phyloP scores from a whole-genome alignment of 306 rosid genomes.

The Benincasa hispida region DNA sequence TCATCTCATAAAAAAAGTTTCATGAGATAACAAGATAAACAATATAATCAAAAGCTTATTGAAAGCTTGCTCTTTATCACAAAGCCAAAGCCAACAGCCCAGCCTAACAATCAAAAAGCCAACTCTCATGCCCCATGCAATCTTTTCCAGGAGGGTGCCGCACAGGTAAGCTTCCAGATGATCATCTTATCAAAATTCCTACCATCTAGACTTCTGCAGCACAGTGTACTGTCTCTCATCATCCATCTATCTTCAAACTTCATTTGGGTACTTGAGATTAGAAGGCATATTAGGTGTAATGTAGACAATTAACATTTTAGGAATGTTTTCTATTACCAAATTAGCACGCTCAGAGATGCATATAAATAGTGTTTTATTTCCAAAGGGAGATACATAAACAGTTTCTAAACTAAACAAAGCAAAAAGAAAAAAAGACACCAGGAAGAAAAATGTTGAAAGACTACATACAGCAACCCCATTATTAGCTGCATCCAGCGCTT shows the following conservation, averaged over 20 bases:
- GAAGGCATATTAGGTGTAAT: neutral
- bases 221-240: neutral
- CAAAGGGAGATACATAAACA: neutral
- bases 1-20: no score
- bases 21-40: neutral
- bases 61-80: neutral
- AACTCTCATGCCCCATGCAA: neutral
- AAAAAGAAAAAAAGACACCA: neutral
- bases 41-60: neutral
- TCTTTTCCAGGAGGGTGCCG: neutral
- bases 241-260: neutral
- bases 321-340: neutral
- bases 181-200: neutral
- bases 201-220: neutral
- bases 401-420: neutral
- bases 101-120: neutral
- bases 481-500: slow-evolving; percentile 52
- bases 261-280: neutral
- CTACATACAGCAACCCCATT: slow-evolving; percentile 54
- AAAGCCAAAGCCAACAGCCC: neutral
- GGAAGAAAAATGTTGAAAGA: neutral
- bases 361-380: neutral
- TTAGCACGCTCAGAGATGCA: neutral
- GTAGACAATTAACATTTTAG: neutral
- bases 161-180: neutral